These are phyloP conservation scores for Mollisiaceae sp. DNA, from an alignment of 2,329 filamentous ascomycete genomes.

Conservation along the genomic window DNA sequence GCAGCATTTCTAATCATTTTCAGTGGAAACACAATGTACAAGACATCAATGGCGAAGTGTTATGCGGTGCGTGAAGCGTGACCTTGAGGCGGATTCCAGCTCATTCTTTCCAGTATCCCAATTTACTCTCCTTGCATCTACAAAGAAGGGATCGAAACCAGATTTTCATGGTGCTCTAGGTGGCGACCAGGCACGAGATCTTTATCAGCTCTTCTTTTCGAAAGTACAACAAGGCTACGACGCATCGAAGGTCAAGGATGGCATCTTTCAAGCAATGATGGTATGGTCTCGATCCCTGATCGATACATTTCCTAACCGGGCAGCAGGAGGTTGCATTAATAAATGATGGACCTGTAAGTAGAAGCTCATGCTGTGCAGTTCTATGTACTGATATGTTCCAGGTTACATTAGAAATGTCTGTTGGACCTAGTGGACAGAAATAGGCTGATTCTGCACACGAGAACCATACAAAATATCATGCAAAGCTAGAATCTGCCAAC, in stretches of 20 bases:
- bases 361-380: background rate
- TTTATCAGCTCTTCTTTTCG: constrained; percentile 84
- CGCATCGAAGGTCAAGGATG: constrained; percentile 82
- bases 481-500: too few relatives aligned
- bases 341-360: constrained; percentile 77
- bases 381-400: constrained; percentile 19
- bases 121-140: constrained; percentile 89
- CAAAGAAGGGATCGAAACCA: constrained; percentile 95
- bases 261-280: constrained; percentile 99
- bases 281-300: constrained; percentile 20
- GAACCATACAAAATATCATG: too few relatives aligned
- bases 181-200: constrained; percentile 74
- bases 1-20: constrained; percentile 23
- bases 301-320: constrained; percentile 1
- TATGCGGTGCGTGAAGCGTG: constrained; percentile 72
- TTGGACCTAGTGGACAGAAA: constrained; percentile 32
- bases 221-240: constrained; percentile 76
- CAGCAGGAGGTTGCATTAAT: constrained; percentile 77
- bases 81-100: background rate
- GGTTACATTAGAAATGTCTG: constrained; percentile 42
- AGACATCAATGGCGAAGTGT: constrained; percentile 87
- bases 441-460: constrained; percentile 5
- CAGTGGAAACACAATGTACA: constrained; percentile 91
- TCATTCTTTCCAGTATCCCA: constrained; percentile 74
- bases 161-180: constrained; percentile 90